Percentiles rank a stretch among this genome's conserved stretches.
These are phyloP conservation scores for Oryza rufipogon DNA, from an alignment of 176 grass and related monocot genomes.

Conservation along the genomic window DNA sequence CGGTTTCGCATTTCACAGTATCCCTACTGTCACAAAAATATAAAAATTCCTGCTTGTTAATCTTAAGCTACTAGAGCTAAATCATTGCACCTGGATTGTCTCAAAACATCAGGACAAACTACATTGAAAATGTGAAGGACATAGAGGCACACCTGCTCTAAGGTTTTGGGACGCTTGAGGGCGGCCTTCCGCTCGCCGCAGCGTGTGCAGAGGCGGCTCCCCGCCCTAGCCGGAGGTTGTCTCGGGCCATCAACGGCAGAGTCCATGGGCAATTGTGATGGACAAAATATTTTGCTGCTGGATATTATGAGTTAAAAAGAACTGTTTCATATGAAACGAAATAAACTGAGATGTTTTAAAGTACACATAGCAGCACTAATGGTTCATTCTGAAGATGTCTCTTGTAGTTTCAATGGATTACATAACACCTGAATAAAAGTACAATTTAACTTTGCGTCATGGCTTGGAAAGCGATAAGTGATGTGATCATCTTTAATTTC, in stretches of 20 bases:
- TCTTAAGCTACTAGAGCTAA: background rate
- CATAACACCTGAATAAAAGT: no score
- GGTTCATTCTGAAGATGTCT: no score
- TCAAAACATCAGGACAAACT: background rate
- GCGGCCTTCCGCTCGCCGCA: slow-evolving; percentile 76
- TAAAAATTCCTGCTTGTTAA: background rate
- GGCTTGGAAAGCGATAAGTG: no score
- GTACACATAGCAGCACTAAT: no score
- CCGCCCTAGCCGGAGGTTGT: slow-evolving; percentile 20
- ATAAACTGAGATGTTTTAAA: background rate
- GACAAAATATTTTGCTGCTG: background rate
- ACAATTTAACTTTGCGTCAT: no score
- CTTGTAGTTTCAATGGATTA: no score
- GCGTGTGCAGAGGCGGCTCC: slow-evolving; percentile 56
- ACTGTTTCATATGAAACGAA: background rate
- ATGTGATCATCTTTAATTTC: no score
- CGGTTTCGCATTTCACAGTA: background rate
- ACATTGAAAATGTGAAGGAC: background rate
- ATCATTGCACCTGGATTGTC: background rate
- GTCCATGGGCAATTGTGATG: slow-evolving; percentile 21
- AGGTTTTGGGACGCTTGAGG: slow-evolving; percentile 87
- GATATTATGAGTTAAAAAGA: background rate
- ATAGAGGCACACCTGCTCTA: slow-evolving; percentile 62
- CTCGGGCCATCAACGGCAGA: background rate
- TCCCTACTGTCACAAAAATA: background rate